phyloP scores from a whole-genome alignment of 129 eudicot species.

The Deinandra increscens region DNA sequence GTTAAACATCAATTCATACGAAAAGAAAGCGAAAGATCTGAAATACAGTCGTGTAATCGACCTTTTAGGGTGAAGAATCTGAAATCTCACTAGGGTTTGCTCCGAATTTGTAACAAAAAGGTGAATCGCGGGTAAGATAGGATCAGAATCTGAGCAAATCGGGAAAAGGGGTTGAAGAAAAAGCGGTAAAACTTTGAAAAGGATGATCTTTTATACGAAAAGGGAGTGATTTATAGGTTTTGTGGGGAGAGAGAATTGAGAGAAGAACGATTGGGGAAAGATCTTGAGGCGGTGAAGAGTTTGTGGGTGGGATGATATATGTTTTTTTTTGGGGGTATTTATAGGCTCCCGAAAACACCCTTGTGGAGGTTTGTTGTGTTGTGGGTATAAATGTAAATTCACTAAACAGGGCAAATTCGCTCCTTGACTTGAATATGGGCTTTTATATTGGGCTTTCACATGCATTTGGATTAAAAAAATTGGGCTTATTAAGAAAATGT shows the following conservation, averaged over 20 bases:
- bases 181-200: conserved; percentile 25
- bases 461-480: not conserved
- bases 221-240: conserved; percentile 26
- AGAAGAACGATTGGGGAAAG: conserved; percentile 11
- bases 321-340: not conserved
- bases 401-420: not conserved
- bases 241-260: conserved; percentile 29
- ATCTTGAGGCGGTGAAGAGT: conserved; percentile 27
- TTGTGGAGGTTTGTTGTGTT: not conserved
- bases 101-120: not conserved
- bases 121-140: not conserved
- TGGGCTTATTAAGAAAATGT: too few species aligned
- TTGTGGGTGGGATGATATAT: conserved; percentile 23
- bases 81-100: not conserved
- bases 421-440: not conserved
- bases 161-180: conserved; percentile 2
- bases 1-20: not conserved
- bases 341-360: conserved; percentile 23
- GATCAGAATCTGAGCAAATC: not conserved
- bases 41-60: not conserved
- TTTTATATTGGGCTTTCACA: not conserved
- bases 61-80: not conserved
- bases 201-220: conserved; percentile 24
- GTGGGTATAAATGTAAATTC: conserved; percentile 19
- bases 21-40: not conserved